phyloP scores from a whole-genome alignment of 2,329 filamentous ascomycete species.

The Epichloe scottii region DNA sequence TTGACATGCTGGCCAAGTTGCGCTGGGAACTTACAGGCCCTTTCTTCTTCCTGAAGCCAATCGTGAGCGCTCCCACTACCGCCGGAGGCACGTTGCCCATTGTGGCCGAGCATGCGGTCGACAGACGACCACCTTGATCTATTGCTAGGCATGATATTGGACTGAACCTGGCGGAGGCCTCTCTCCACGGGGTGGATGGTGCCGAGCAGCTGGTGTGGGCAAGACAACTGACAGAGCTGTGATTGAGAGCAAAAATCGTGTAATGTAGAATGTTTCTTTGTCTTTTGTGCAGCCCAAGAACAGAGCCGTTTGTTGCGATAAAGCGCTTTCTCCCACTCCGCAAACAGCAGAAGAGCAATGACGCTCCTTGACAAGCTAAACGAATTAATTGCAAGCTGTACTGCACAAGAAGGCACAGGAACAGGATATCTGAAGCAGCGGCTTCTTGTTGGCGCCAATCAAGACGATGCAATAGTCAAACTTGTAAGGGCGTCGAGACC shows the following conservation, averaged over 20 bases:
- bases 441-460: neutral
- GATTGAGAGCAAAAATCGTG: too few species aligned
- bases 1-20: neutral
- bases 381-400: neutral
- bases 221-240: neutral
- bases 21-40: constrained; percentile 26
- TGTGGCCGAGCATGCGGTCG: constrained; percentile 18
- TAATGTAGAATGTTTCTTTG: too few species aligned
- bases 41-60: constrained; percentile 31
- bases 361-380: neutral
- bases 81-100: constrained; percentile 9
- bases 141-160: constrained; percentile 9
- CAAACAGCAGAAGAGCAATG: neutral
- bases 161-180: neutral
- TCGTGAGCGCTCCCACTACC: constrained; percentile 15
- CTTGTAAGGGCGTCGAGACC: neutral
- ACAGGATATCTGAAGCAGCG: neutral
- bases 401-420: too few species aligned
- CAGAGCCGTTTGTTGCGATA: neutral
- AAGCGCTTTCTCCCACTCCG: neutral
- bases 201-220: neutral
- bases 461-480: neutral
- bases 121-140: constrained; percentile 17
- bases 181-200: neutral
- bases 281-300: too few species aligned